Base-by-base conservation (phyloP, 805 yeast species). In the Metschnikowia reukaufii region DNA sequence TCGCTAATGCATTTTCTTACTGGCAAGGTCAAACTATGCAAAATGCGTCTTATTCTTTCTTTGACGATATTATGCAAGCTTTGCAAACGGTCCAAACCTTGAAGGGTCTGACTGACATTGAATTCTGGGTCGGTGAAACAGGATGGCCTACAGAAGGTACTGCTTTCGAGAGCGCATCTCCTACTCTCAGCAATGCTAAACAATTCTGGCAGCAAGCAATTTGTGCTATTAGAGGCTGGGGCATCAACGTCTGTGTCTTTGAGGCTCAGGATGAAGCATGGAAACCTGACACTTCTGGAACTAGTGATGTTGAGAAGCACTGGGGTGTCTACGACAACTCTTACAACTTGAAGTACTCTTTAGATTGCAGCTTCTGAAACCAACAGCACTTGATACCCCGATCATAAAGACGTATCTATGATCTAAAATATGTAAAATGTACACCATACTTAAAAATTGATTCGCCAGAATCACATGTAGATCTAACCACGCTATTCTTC, bases 51-150 rank as follows among this genome's bases (percentile, higher is more conserved):
- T 88, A 81, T 78, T 89, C 97, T 2, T 92, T 91, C 85, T 81
- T 89, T 57, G 97, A 91, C 67, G 97, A 92, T 68, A 88, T 92
- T 68, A 90, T 91, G 96, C 97, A 92, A 78, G 97, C 97, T 56
- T 74, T 92, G 67, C 96, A 89, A 76, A 75, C 77, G 51, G 82
- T 92, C 61, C 97, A 92, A 78, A 75, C 88, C 58, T 69, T 79
- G 59, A 91, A 92, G 78, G 97, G 96, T 53, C 72, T 86, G 50
- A 84, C 92, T 49, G 91, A 89, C 70, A 79, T 92, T 60, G 78
- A 82, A 48, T 89, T 91, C 78, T 91, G 92, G 90, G 94, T 90
- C 61, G 97, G 97, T 69, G 97, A 91, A 77, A 90, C 97, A 55
- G 97, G 97, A 59, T 90, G 97, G 96, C 96, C 97, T 66, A 79